phyloP scores from a whole-genome alignment of 495 filamentous ascomycete genomes.

The Halenospora varia region DNA sequence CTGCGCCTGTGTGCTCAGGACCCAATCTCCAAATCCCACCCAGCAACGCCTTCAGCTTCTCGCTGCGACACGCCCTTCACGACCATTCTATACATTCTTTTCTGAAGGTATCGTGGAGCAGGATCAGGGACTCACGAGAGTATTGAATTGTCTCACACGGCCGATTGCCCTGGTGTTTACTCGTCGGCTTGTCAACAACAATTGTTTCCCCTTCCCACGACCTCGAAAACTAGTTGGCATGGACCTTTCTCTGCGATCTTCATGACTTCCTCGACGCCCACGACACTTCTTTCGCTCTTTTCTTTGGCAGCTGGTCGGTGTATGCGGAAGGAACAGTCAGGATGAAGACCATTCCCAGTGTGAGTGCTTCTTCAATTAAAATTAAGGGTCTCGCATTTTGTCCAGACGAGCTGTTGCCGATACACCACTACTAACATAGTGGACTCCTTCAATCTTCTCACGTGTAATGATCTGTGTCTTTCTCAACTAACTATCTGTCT shows the following conservation, averaged over 20 bases:
- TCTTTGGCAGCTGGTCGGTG: slow-evolving; percentile 20
- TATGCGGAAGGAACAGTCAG: slow-evolving; percentile 32
- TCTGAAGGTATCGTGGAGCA: neutral
- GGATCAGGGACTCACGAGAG: neutral
- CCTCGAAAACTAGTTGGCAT: slow-evolving; percentile 2
- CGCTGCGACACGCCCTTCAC: neutral
- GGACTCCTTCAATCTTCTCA: neutral
- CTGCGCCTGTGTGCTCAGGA: neutral
- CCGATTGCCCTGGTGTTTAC: neutral
- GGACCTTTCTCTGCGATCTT: slow-evolving; percentile 18
- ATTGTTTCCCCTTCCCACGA: neutral
- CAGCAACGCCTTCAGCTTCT: too few species aligned
- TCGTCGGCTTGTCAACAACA: neutral
- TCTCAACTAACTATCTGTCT: neutral
- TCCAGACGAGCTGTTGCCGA: neutral
- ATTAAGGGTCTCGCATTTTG: slow-evolving; percentile 9
- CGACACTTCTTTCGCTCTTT: slow-evolving; percentile 26
- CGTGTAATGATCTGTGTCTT: neutral
- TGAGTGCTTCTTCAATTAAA: slow-evolving; percentile 40
- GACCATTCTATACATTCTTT: neutral
- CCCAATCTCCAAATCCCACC: neutral
- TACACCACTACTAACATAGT: neutral
- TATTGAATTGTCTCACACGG: neutral
- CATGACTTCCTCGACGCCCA: slow-evolving; percentile 20
- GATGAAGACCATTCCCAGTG: slow-evolving; percentile 63